Evolutionary conservation across 768 basidiomycete genomes (phyloP).

Genomic region (Hypholoma sublateritium): DNA sequence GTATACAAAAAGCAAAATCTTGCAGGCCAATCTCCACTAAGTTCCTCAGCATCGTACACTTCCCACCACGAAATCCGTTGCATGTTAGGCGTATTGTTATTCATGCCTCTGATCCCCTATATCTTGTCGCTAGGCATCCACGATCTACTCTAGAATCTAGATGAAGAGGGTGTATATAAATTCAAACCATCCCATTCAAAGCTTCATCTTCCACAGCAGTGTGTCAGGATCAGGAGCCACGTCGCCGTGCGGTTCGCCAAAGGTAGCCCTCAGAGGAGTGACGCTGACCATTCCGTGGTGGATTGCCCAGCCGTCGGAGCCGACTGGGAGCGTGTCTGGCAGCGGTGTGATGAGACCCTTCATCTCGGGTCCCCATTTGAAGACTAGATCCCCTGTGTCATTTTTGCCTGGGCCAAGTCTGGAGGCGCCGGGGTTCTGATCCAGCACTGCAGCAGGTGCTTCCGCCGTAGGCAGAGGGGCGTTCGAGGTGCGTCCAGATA

Average conservation of each 20-base stretch:
- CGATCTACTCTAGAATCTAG: background rate
- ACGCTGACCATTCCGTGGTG: conserved; percentile 69
- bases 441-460: conserved; percentile 40
- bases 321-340: conserved; percentile 59
- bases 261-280: conserved; percentile 74
- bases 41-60: background rate
- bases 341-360: conserved; percentile 63
- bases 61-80: background rate
- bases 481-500: conserved; percentile 23
- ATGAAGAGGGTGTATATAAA: background rate
- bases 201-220: conserved; percentile 55
- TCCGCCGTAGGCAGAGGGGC: conserved; percentile 32
- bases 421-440: conserved; percentile 15
- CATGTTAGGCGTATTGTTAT: background rate
- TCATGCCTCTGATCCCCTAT: background rate
- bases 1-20: conserved; percentile 65
- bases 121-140: background rate
- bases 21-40: conserved; percentile 10
- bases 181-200: conserved; percentile 33
- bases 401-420: conserved; percentile 7
- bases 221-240: conserved; percentile 34
- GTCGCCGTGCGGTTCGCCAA: conserved; percentile 56
- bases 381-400: conserved; percentile 46
- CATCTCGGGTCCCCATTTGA: conserved; percentile 76
- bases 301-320: conserved; percentile 84